Base-by-base conservation (phyloP, 2,329 filamentous ascomycete species). In the Alternaria incomplexa region DNA sequence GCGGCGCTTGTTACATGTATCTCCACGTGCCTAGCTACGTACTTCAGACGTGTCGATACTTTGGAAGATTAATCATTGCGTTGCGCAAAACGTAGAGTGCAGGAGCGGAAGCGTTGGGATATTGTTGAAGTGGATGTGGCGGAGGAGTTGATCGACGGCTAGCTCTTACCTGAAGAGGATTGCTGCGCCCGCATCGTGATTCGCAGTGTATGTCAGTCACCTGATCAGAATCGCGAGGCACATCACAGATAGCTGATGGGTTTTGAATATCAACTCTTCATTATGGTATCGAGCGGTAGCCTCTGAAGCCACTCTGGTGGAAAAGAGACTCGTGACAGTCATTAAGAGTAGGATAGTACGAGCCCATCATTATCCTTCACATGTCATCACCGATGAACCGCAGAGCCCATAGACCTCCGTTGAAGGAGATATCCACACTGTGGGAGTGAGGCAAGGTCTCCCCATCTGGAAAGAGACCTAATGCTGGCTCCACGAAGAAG, bases 251-350 rank as follows among this genome's bases (percentile, higher is more conserved):
- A 28, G 12, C 12, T 10, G 15, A 15, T 32, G 11, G n/a, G 15
- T 8, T 44, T 32, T 23, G 25, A 64, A 55, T 55, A 58, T 48
- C 26, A 58, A 58, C 54, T 30, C 58, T 63, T 66, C 30, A 67
- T 66, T 66, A 54, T 57, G 43, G 46, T 65, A 64, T 64, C 61
- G 48, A 48, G 36, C 44, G 45, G 46, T 51, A 61, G 59, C 59
- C 63, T 62, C 53, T 51, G 66, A 48, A 63, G 61, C 60, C 63
- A 64, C 32, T 53, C 63, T 67, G 62, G 65, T 65, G 63, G 61
- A 62, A 72, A 75, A 61, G 65, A 73, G 64, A 73, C 67, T 71
- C 68, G 69, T 72, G 44, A 62, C 62, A 58, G 60, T 71, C 69
- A 57, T 73, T 57, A 57, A 65, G 54, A 61, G 50, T 55, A 62